Conservation (phyloP, 441 rosid species). For the Pelargonium citronellum region DNA sequence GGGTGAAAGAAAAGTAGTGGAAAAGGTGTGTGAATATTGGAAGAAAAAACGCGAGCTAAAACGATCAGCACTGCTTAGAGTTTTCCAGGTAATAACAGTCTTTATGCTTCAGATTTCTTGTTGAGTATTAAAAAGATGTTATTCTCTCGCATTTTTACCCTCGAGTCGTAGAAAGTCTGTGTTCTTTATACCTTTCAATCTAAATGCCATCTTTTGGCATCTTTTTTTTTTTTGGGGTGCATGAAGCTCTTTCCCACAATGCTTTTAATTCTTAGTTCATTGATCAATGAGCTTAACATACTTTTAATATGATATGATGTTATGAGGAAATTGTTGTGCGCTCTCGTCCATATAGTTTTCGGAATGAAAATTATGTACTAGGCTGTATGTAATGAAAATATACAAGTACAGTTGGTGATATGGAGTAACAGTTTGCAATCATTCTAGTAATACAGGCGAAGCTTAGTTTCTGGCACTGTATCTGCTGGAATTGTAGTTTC, state of each 20-base stretch:
- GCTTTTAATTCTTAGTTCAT: too few species aligned
- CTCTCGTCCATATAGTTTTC: too few species aligned
- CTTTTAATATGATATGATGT: too few species aligned
- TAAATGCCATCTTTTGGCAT: too few species aligned
- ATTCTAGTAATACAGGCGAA: background rate
- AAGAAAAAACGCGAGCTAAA: slow-evolving; percentile 59
- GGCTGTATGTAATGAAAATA: background rate
- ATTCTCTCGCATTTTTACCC: too few species aligned
- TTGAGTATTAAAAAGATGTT: too few species aligned
- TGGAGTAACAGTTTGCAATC: background rate
- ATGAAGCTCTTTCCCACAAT: background rate
- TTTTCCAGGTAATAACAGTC: slow-evolving; percentile 64
- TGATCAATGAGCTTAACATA: too few species aligned
- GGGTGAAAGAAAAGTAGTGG: slow-evolving; percentile 54
- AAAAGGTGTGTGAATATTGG: slow-evolving; percentile 74
- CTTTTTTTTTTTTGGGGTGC: background rate
- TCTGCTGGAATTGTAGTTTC: background rate
- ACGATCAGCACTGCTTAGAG: slow-evolving; percentile 50
- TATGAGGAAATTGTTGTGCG: too few species aligned
- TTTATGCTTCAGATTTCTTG: background rate
- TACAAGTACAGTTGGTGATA: background rate
- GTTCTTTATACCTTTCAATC: too few species aligned
- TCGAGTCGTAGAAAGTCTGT: too few species aligned
- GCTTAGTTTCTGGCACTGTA: background rate
- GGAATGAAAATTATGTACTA: too few species aligned